These are phyloP conservation scores for Fraxinus albicans DNA, from an alignment of 305 asterid species.

Conservation along the genomic window DNA sequence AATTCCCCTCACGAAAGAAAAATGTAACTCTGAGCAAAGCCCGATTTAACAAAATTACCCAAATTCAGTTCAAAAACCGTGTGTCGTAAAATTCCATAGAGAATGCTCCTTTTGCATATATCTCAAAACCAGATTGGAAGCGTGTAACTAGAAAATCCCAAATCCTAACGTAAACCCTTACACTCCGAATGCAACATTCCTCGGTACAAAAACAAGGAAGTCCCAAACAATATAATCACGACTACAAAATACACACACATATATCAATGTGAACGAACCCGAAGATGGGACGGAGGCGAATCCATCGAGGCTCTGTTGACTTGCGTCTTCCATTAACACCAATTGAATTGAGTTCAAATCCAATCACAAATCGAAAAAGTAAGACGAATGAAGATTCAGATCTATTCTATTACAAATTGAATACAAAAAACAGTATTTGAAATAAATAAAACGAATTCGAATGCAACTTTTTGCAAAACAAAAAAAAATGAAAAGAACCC, in stretches of 20 bases:
- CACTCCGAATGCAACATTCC: neutral
- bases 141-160: neutral
- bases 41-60: neutral
- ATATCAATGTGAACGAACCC: conserved; percentile 43
- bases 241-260: neutral
- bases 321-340: conserved; percentile 67
- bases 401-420: conserved; percentile 32
- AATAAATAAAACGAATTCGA: neutral
- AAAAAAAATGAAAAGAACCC: neutral
- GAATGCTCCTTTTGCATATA: neutral
- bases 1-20: neutral
- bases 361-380: conserved; percentile 25
- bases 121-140: neutral
- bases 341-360: conserved; percentile 25
- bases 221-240: neutral
- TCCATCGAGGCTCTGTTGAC: conserved; percentile 61
- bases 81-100: neutral
- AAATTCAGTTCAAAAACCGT: neutral
- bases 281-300: conserved; percentile 64
- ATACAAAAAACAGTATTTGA: neutral
- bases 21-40: neutral
- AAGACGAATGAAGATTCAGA: conserved; percentile 27
- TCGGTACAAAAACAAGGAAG: neutral
- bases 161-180: neutral
- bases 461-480: neutral